A percentile compares a stretch with the other conserved stretches of the same genome.
Conservation (phyloP, 257 asterid species). For the Coffea canephora region DNA sequence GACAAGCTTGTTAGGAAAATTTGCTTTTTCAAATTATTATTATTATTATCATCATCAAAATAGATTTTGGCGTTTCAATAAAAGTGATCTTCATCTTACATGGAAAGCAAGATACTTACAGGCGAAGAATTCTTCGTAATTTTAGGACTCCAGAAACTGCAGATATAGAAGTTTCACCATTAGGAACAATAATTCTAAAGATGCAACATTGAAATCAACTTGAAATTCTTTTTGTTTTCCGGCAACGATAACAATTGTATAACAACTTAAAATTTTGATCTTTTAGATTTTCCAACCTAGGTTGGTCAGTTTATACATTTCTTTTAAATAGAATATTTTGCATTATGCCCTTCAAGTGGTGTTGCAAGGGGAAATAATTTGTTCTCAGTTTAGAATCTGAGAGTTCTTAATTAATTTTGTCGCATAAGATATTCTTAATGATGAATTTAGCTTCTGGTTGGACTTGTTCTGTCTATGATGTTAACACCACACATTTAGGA, state of each 20-base stretch:
- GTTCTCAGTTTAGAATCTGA: background rate
- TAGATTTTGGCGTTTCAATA: background rate
- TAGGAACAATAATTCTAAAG: background rate
- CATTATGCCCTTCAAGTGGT: background rate
- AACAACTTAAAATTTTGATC: no score
- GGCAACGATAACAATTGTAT: no score
- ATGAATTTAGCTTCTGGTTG: background rate
- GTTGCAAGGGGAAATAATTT: no score
- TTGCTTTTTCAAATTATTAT: background rate
- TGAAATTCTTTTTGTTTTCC: no score
- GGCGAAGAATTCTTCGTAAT: slow-evolving; percentile 18
- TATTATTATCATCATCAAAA: background rate
- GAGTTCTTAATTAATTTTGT: no score
- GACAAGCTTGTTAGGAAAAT: background rate
- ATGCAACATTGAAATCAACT: no score
- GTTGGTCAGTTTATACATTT: background rate
- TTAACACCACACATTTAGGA: background rate
- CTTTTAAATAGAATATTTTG: background rate
- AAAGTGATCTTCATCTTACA: background rate
- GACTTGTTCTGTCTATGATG: background rate
- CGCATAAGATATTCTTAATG: background rate
- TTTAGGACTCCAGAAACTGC: slow-evolving; percentile 45
- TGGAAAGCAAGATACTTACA: slow-evolving; percentile 29
- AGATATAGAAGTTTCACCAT: slow-evolving; percentile 7
- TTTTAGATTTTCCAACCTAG: no score